These are phyloP conservation scores for Papiliotrema laurentii DNA, from an alignment of 1,284 basidiomycete species.

Conservation along the genomic window DNA sequence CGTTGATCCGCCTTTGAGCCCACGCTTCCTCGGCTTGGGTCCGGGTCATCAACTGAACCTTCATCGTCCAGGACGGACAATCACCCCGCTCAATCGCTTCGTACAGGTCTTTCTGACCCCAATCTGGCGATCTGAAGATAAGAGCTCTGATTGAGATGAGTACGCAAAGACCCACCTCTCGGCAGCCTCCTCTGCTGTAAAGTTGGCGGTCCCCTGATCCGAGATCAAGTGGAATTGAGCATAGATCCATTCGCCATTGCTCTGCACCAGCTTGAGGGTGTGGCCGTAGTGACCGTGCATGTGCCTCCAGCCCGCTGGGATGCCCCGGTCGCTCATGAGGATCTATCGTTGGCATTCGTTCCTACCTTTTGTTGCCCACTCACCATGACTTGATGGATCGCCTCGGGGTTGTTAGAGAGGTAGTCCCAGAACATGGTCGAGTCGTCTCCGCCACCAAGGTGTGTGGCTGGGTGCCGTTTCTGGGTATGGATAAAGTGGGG, in stretches of 20 bases:
- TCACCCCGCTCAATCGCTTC: conserved; percentile 66
- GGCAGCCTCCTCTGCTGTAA: conserved; percentile 46
- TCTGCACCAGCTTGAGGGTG: conserved; percentile 84
- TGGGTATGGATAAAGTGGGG: conserved; percentile 89
- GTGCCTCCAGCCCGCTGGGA: conserved; percentile 71
- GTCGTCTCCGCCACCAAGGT: conserved; percentile 37
- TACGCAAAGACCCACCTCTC: conserved; percentile 17
- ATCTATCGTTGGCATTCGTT: conserved; percentile 8
- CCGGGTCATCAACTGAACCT: conserved; percentile 75
- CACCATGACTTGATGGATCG: conserved; percentile 77
- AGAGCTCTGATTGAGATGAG: too few species aligned
- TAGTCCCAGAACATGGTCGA: conserved; percentile 66
- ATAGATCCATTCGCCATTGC: conserved; percentile 75
- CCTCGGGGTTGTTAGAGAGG: conserved; percentile 83
- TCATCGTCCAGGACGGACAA: conserved; percentile 44
- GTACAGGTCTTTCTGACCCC: conserved; percentile 70
- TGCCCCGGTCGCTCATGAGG: conserved; percentile 68
- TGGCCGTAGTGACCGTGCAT: conserved; percentile 90
- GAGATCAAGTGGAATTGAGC: conserved; percentile 73
- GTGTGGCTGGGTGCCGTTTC: conserved; percentile 62
- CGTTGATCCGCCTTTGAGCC: conserved; percentile 42
- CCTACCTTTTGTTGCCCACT: conserved; percentile 59
- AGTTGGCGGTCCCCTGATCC: conserved; percentile 68
- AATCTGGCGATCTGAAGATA: conserved; percentile 72
- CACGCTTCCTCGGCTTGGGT: conserved; percentile 85